Evolutionary conservation across 108 stramenopile species (phyloP), one percentile per base, ranked within the genome.

Genomic region (Pseudonitzschia multiseries): DNA sequence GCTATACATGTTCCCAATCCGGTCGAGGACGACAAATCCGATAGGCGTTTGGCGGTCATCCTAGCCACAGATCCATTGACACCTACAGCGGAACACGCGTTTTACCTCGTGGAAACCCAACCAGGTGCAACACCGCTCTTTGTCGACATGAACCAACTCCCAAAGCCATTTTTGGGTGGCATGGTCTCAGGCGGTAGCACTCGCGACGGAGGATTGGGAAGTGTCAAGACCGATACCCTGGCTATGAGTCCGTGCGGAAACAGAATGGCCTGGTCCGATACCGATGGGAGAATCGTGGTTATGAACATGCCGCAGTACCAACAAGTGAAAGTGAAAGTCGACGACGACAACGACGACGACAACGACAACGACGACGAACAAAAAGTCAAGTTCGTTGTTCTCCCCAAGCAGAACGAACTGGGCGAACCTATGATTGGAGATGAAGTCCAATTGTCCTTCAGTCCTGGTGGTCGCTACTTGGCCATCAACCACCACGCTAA

Each of bases 21-120:
- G 20, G 51, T 69, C 14, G 72, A 81, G 46, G 77, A 70, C 21
- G 73, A 63, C 22, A 60, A 60, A 51, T 79, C 81, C 13, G 75
- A 74, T 14, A 68, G 79, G 41, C 72, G 86, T 5, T 43, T 81
- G 65, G 83, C 87, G 15, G 73, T 88, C n/a, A 68, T 91, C 68
- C 52, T 91, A 21, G 90, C 87, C 2, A 91, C 90, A 15, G 87
- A 91, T 73, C 90, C 90, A 1, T 44, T 80, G 56, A 86, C 81
- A 14, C 65, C 74, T 1, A 91, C 90, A 32, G 90, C 85, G 1
- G 90, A 91, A 62, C 87, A 83, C 62, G 87, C 86, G 8, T 91
- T 91, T 61, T 91, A 88, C 57, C 40, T 91, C 17, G 72, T 91
- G 65, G 84, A 83, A 32, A 81, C 76, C 5, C 80, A 82, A 52